Evolutionary conservation across 1,284 basidiomycete genomes (phyloP).

Genomic region (Sutorius eximius): DNA sequence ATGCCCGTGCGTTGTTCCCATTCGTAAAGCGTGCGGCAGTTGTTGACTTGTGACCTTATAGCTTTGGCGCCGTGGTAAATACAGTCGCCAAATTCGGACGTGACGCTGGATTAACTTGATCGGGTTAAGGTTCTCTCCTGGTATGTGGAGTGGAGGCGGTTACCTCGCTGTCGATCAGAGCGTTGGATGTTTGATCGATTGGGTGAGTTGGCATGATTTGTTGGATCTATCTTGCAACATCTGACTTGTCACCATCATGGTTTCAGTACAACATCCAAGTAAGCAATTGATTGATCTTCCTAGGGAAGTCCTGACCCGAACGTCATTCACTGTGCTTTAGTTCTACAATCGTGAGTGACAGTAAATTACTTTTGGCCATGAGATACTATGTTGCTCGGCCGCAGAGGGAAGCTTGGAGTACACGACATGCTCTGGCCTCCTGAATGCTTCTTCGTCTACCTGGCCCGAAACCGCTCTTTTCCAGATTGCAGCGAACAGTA

Average conservation of each 20-base stretch:
- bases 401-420: conserved; percentile 48
- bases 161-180: conserved; percentile 51
- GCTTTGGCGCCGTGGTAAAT: conserved; percentile 33
- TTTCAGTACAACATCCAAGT: conserved; percentile 39
- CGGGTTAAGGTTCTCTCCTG: conserved; percentile 27
- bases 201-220: conserved; percentile 30
- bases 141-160: conserved; percentile 43
- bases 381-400: background rate
- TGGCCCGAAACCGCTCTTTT: conserved; percentile 53
- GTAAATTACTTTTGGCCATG: background rate
- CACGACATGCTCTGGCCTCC: conserved; percentile 44
- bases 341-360: conserved; percentile 63
- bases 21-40: background rate
- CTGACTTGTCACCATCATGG: background rate
- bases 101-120: background rate
- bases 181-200: conserved; percentile 60
- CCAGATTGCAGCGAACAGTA: conserved; percentile 58
- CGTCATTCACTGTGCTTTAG: conserved; percentile 27
- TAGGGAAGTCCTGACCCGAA: conserved; percentile 1
- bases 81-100: background rate
- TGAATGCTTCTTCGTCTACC: conserved; percentile 40
- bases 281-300: background rate
- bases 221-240: background rate
- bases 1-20: conserved; percentile 37
- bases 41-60: conserved; percentile 11